Evolutionary conservation across 2,329 filamentous ascomycete species (phyloP), one percentile per base, ranked within the genome.

Genomic region (Colletotrichum lindemuthianum): DNA sequence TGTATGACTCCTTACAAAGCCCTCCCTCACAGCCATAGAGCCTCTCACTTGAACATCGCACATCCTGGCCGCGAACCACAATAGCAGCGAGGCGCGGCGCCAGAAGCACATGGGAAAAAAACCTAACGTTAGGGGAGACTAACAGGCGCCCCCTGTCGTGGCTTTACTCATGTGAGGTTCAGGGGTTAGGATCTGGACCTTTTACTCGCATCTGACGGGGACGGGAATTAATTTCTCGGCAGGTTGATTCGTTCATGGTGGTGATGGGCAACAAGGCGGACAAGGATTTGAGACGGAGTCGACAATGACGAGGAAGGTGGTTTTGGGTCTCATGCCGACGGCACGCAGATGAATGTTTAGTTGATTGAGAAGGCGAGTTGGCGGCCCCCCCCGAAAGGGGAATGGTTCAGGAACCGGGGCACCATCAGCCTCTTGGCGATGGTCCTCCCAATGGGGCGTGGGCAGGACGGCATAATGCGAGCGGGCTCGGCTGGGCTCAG

Each of bases 341-440:
- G 24, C 24, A 24, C 24, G 24, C 24, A 4, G 24, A 24, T 24
- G 24, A 4, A 4, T 24, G 24, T 24, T 24, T 24, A 24, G 24
- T 24, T 24, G 4, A 4, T 24, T 24, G 5, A 24, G 24, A 24
- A 24, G 24, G 4, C 24, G 24, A 24, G 24, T 24, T 24, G 24
- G 24, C 24, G 24, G 24, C 11, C 24, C 15, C 32, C 43, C 34
- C 50, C 57, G 34, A 40, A 55, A 50, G 12, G 58, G 45, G 58
- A 3, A 51, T 56, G 58, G 51, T 52, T 15, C 58, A 61, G 61
- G 61, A 56, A 65, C 57, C 34, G 51, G 24, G 24, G 24, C 4
- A 5, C 33, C 58, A 52, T 54, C 56, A 60, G 57, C 60, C 60
- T 24, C 24, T 24, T 24, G 24, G 24, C 24, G 4, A 24, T 33